These are phyloP conservation scores for Crassisporium funariophilum DNA, from an alignment of 768 basidiomycete genomes.

Conservation along the genomic window DNA sequence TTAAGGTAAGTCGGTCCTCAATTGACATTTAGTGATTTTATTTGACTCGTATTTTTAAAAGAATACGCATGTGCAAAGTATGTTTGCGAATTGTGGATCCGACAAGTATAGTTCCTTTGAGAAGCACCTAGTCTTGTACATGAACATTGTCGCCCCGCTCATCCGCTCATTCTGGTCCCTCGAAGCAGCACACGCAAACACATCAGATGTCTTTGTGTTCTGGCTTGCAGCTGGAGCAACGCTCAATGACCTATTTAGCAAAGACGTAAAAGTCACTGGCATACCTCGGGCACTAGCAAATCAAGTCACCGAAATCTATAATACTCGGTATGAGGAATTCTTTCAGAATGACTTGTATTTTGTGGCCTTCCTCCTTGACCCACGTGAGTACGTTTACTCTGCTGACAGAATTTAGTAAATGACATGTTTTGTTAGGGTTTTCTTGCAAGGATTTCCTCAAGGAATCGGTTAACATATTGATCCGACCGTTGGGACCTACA, in stretches of 20 bases:
- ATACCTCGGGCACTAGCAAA: slow-evolving; percentile 9
- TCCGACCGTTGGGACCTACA: neutral
- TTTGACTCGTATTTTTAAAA: neutral
- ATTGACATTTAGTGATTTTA: neutral
- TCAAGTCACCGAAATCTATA: slow-evolving; percentile 15
- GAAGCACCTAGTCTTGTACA: slow-evolving; percentile 15
- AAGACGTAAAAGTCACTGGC: slow-evolving; percentile 6
- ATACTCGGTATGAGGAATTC: slow-evolving; percentile 15
- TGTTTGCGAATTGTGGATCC: slow-evolving; percentile 3
- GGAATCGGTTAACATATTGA: neutral
- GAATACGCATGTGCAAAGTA: slow-evolving; percentile 10
- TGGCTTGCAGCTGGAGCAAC: slow-evolving; percentile 23
- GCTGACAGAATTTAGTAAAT: slow-evolving; percentile 1
- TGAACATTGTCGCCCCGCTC: slow-evolving; percentile 19
- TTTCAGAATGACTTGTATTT: slow-evolving; percentile 19
- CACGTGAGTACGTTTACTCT: slow-evolving; percentile 9
- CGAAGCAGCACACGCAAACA: slow-evolving; percentile 20
- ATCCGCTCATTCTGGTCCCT: slow-evolving; percentile 26
- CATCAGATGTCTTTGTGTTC: slow-evolving; percentile 25
- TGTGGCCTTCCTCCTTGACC: slow-evolving; percentile 17
- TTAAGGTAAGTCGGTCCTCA: slow-evolving; percentile 3
- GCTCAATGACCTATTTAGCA: slow-evolving; percentile 14
- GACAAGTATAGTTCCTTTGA: slow-evolving; percentile 10
- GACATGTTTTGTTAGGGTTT: neutral
- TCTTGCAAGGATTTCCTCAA: too few relatives aligned